phyloP scores from a whole-genome alignment of 2,329 filamentous ascomycete genomes.

The Exophiala sideris region DNA sequence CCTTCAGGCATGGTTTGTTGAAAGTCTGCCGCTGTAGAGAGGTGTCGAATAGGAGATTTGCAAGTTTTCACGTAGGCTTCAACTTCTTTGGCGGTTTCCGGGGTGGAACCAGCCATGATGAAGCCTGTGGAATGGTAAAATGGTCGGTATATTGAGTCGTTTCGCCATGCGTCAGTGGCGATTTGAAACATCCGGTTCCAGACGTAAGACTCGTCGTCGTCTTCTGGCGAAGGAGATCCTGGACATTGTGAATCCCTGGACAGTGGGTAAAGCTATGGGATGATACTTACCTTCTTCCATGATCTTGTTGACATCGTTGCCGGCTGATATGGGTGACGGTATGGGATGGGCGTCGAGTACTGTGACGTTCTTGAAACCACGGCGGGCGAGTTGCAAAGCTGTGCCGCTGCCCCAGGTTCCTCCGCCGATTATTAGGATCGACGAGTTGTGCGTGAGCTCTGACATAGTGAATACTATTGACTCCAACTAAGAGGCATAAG shows the following conservation, averaged over 20 bases:
- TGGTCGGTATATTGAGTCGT: constrained; percentile 43
- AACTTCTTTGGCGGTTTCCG: constrained; percentile 41
- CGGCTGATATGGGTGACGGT: constrained; percentile 46
- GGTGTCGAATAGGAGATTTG: not conserved
- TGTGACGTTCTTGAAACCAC: constrained; percentile 46
- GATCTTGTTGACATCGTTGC: constrained; percentile 49
- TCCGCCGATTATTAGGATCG: constrained; percentile 48
- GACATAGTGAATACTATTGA: not conserved
- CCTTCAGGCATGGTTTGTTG: constrained; percentile 50
- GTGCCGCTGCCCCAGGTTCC: constrained; percentile 47
- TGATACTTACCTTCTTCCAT: constrained; percentile 23
- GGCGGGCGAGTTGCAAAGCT: constrained; percentile 44
- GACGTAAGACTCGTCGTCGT: constrained; percentile 12
- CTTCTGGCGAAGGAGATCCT: not conserved
- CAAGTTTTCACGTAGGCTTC: constrained; percentile 19
- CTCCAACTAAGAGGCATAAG: too few relatives aligned
- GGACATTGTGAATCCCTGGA: too few relatives aligned
- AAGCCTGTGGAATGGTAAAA: constrained; percentile 46
- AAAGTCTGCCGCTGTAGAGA: constrained; percentile 39
- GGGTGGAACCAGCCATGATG: constrained; percentile 41
- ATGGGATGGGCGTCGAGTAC: constrained; percentile 43
- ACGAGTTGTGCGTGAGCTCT: constrained; percentile 22
- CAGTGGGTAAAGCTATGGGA: too few relatives aligned
- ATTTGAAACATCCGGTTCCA: constrained; percentile 26
- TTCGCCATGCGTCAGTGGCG: constrained; percentile 42